Evolutionary conservation across 2,329 filamentous ascomycete genomes (phyloP).

Genomic region (Colletotrichum ledebouriae): DNA sequence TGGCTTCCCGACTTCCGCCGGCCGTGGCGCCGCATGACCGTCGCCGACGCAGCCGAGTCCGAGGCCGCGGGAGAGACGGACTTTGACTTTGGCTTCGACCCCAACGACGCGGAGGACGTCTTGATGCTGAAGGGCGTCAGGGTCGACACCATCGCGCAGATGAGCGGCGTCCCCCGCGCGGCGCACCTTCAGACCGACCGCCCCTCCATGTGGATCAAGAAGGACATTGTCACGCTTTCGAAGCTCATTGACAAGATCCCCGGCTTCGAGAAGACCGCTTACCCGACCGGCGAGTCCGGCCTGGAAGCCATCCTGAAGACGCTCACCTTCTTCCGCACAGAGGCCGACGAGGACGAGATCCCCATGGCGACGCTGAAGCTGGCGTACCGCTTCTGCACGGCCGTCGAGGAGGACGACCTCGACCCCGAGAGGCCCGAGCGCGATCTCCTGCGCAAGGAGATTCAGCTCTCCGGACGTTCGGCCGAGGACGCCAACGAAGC

Average conservation of each 20-base stretch:
- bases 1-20: slow-evolving; percentile 41
- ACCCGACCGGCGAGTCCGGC: slow-evolving; percentile 19
- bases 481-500: slow-evolving; percentile 38
- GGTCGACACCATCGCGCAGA: slow-evolving; percentile 31
- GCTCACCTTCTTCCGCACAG: slow-evolving; percentile 40
- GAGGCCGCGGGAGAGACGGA: slow-evolving; percentile 39
- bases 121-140: slow-evolving; percentile 36
- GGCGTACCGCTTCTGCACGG: slow-evolving; percentile 37
- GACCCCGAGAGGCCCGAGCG: slow-evolving; percentile 29
- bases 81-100: slow-evolving; percentile 40
- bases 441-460: slow-evolving; percentile 28
- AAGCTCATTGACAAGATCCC: slow-evolving; percentile 14
- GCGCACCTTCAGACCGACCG: slow-evolving; percentile 35
- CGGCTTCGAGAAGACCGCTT: slow-evolving; percentile 23
- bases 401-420: slow-evolving; percentile 37
- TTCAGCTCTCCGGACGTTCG: slow-evolving; percentile 23
- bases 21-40: slow-evolving; percentile 39
- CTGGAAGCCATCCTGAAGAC: slow-evolving; percentile 31
- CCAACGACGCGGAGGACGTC: slow-evolving; percentile 32
- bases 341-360: slow-evolving; percentile 20
- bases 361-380: slow-evolving; percentile 37
- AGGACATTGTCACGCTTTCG: slow-evolving; percentile 27
- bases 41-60: slow-evolving; percentile 39
- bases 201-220: slow-evolving; percentile 37
- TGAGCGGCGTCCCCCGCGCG: slow-evolving; percentile 34